These are phyloP conservation scores for Cryomyces minteri DNA, from an alignment of 495 filamentous ascomycete species.

Conservation along the genomic window DNA sequence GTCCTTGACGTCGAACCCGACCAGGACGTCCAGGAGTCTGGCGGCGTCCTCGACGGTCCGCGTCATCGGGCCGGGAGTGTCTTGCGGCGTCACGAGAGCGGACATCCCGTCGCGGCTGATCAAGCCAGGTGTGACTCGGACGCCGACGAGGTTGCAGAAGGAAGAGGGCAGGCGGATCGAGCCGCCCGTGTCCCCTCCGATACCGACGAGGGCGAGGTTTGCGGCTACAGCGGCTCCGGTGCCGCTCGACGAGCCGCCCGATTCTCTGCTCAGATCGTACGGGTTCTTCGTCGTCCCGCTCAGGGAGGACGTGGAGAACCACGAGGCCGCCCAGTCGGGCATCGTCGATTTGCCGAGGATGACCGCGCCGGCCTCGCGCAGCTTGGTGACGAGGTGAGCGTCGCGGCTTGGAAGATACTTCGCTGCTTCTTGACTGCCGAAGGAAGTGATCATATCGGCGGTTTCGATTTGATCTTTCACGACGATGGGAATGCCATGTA, in stretches of 20 bases:
- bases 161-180: slow-evolving; percentile 2
- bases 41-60: slow-evolving; percentile 2
- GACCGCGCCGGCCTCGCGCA: slow-evolving; percentile 2
- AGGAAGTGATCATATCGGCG: slow-evolving; percentile 12
- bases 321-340: slow-evolving; percentile 10
- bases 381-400: slow-evolving; percentile 1
- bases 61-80: slow-evolving; percentile 5
- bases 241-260: slow-evolving; percentile 8
- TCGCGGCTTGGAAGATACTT: background rate
- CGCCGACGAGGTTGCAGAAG: slow-evolving; percentile 3
- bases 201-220: slow-evolving; percentile 8
- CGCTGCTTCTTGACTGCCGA: background rate
- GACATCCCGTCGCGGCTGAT: slow-evolving; percentile 7
- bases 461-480: slow-evolving; percentile 17
- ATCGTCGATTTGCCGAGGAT: slow-evolving; percentile 4
- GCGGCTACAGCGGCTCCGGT: slow-evolving; percentile 14
- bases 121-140: slow-evolving; percentile 7
- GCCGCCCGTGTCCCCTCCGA: slow-evolving; percentile 14
- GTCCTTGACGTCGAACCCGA: slow-evolving; percentile 1
- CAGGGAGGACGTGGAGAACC: slow-evolving; percentile 15
- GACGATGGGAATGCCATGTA: slow-evolving; percentile 14
- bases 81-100: slow-evolving; percentile 2
- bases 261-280: slow-evolving; percentile 13
- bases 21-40: slow-evolving; percentile 2
- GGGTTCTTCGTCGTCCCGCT: slow-evolving; percentile 16